Base-by-base conservation (phyloP, 2,329 filamentous ascomycete species). In the Thielaviopsis ethacetica region DNA sequence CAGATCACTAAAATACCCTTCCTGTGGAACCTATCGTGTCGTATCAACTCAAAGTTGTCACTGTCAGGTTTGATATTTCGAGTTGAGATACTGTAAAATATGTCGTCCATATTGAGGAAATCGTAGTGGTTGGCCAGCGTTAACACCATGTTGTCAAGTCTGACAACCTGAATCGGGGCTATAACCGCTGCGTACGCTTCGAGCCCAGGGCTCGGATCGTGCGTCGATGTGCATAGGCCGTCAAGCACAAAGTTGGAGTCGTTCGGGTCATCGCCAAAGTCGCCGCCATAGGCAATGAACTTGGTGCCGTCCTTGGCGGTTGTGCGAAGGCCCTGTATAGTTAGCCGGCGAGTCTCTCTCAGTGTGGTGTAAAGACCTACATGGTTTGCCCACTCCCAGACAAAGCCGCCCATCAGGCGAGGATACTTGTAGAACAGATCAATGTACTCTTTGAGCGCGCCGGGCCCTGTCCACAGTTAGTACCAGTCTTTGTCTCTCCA, bases 341-440 rank as follows among this genome's bases (percentile, higher is more conserved):
- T 38, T 3, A 52, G 26, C 5, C 5, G 12, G 24, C 61, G 19
- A 61, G 55, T 12, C 22, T n/a, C 4, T 5, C 10, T 1, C 2
- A 7, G 19, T 21, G 22, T 9, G 19, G 15, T 2, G 9, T 4
- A 9, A 34, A 10, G 7, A 62, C 69, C 63, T 50, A 77, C 76
- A 58, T 83, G 80, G 60, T 82, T 83, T 0, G 75, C 76, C 80
- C 81, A 84, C 64, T 84, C 80, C 81, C 81, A 84, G 2, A 83
- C 75, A 41, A 79, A 81, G 0, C 84, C 84, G 5, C 84, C 84
- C 69, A 86, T 83, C 0, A 72, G 65, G 0, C 67, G 63, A 0
- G 67, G 66, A 30, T 72, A 75, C 51, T 76, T 74, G 64, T 82
- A 79, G 67, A 86, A 88, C 0, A 77, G 75, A 6, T 84, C 77